Evolutionary conservation across 805 yeast species (phyloP).

Genomic region (Pichia sporocuriosa): DNA sequence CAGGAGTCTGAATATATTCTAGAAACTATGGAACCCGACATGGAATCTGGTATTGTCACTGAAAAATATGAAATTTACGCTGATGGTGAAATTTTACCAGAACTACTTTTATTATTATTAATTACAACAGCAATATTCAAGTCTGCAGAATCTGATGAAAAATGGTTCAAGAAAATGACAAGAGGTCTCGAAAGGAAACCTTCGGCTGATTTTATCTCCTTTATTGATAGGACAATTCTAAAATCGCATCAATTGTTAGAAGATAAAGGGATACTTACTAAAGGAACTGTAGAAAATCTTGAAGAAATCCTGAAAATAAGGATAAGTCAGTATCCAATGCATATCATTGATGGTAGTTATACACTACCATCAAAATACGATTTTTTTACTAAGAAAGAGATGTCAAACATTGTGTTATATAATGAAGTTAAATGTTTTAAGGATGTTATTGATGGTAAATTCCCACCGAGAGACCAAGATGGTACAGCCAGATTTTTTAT

Average conservation of each 20-base stretch:
- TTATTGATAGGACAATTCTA: constrained; percentile 44
- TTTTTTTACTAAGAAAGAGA: constrained; percentile 24
- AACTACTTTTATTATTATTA: constrained; percentile 48
- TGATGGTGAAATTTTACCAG: constrained; percentile 55
- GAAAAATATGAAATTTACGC: constrained; percentile 59
- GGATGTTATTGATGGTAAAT: constrained; percentile 26
- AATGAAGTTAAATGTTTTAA: constrained; percentile 50
- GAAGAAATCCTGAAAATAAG: constrained; percentile 30
- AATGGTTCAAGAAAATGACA: constrained; percentile 27
- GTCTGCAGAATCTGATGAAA: constrained; percentile 26
- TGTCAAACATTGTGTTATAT: constrained; percentile 51
- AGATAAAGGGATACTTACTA: constrained; percentile 39
- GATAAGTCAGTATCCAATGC: constrained; percentile 42
- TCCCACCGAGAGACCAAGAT: constrained; percentile 17
- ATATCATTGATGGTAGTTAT: constrained; percentile 11
- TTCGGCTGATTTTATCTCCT: constrained; percentile 25
- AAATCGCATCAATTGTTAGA: constrained; percentile 60
- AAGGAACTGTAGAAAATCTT: constrained; percentile 25
- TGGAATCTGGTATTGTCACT: constrained; percentile 33
- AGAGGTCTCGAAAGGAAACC: constrained; percentile 17
- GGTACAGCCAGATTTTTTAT: constrained; percentile 30
- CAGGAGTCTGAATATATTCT: constrained; percentile 29
- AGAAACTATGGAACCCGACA: constrained; percentile 25
- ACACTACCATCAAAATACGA: constrained; percentile 16
- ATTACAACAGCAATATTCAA: constrained; percentile 36